phyloP scores from a whole-genome alignment of 371 early-diverging fungal genomes.

The Parasitella parasitica region DNA sequence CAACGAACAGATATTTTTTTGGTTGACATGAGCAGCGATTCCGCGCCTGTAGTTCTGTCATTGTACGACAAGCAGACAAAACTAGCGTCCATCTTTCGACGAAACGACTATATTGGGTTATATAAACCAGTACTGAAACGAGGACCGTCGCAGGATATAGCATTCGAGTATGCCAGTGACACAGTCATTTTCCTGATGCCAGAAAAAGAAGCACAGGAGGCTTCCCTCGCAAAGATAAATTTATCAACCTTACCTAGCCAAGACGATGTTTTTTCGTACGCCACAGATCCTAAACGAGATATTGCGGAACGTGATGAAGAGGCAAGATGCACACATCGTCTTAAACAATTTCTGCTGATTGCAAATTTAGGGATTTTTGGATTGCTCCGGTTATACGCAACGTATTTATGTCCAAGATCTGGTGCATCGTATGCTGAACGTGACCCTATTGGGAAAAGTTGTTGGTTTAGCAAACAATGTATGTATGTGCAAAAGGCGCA shows the following conservation, averaged over 20 bases:
- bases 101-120: conserved; percentile 43
- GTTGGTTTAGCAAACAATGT: conserved; percentile 41
- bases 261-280: neutral
- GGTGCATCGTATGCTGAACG: conserved; percentile 36
- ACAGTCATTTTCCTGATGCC: conserved; percentile 44
- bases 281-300: conserved; percentile 15
- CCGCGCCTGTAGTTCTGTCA: conserved; percentile 27
- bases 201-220: conserved; percentile 39
- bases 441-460: conserved; percentile 40
- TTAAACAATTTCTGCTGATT: neutral
- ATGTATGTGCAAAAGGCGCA: neutral
- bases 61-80: conserved; percentile 35
- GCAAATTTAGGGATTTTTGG: conserved; percentile 35
- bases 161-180: conserved; percentile 30
- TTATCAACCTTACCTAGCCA: conserved; percentile 9
- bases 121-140: neutral
- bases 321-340: neutral
- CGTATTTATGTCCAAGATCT: conserved; percentile 33
- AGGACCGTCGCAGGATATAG: conserved; percentile 7
- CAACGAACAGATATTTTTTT: conserved; percentile 30
- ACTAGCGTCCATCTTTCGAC: conserved; percentile 22
- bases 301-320: conserved; percentile 38
- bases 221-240: conserved; percentile 24
- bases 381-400: conserved; percentile 28
- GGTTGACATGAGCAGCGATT: conserved; percentile 34